phyloP scores from a whole-genome alignment of 495 filamentous ascomycete genomes.

The Xylaria curta region DNA sequence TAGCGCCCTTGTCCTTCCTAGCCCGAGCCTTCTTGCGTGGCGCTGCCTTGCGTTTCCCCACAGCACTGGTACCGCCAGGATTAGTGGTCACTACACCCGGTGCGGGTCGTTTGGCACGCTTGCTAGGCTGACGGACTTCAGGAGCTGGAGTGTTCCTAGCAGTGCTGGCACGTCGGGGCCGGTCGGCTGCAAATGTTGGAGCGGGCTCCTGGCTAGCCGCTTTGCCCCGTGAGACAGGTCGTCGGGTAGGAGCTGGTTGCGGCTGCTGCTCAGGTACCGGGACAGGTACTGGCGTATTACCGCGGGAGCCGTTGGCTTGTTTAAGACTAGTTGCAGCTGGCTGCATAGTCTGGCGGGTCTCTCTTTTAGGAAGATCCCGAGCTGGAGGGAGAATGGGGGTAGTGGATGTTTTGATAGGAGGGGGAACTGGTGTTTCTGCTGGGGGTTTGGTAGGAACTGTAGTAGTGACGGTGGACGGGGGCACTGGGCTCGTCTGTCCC shows the following conservation, averaged over 20 bases:
- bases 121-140: conserved; percentile 52
- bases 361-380: conserved; percentile 46
- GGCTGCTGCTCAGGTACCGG: conserved; percentile 28
- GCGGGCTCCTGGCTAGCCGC: conserved; percentile 58
- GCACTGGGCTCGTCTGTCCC: conserved; percentile 34
- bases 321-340: conserved; percentile 44
- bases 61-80: conserved; percentile 73
- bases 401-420: conserved; percentile 54
- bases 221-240: conserved; percentile 56
- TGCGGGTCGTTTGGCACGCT: conserved; percentile 70
- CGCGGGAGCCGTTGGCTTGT: conserved; percentile 32
- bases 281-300: conserved; percentile 30
- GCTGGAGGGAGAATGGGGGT: conserved; percentile 60
- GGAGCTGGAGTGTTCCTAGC: conserved; percentile 63
- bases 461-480: conserved; percentile 34
- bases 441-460: conserved; percentile 39
- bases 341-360: conserved; percentile 42
- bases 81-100: conserved; percentile 76
- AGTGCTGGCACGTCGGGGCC: conserved; percentile 62
- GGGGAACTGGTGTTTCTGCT: conserved; percentile 38
- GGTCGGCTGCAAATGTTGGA: conserved; percentile 52
- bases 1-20: conserved; percentile 55
- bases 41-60: conserved; percentile 81
- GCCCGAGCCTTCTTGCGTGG: conserved; percentile 66
- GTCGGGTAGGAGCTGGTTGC: conserved; percentile 37